Base-by-base conservation (phyloP, 139 green algal genomes). In the Parachlorella kessleri region DNA sequence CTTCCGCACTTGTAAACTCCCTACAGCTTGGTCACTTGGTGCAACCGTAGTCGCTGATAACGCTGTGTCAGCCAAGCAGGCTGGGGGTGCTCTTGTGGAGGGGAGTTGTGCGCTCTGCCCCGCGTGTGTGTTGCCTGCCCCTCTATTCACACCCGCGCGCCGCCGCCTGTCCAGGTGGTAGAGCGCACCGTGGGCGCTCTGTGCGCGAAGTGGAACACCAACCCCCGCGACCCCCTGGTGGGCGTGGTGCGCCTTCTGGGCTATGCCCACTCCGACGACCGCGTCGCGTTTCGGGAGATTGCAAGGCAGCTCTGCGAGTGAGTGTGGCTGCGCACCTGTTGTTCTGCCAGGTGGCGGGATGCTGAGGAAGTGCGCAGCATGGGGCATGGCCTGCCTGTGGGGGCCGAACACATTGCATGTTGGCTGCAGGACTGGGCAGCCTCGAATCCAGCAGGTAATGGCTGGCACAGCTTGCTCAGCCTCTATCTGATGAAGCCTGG, bases 201-300 rank as follows among this genome's bases (percentile, higher is more conserved):
- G 68, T 80, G 72, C 24, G 41, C 36, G 1, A 37, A 73, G 38
- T 84, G 78, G 66, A 93, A 92, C 55, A 63, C 32, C 2, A 37
- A 85, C 3, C 18, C 66, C 0, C 59, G 35, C 2, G 87, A 87
- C 66, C 83, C 84, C 1, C 65, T 39, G 4, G 72, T 97, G 32
- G 93, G 88, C 7, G 85, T 95, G 9, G 89, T 97, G 42, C 86
- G 91, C 28, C 80, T 97, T n/a, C 84, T 69, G 33, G 93, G 93
- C 1, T 71, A 89, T 55, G 72, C 91, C 53, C 91, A 96, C 75
- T 70, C 77, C 1, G 92, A 96, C 5, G 93, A 97, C 69, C 77
- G 89, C 1, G 70, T 68, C 2, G 93, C 91, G 0, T 95, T 97
- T 68, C 72, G 80, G 55, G 90, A 96, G 79, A 88, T 90, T 38